Conservation (phyloP, 331 rosid species). For the Erythrophleum ivorense region DNA sequence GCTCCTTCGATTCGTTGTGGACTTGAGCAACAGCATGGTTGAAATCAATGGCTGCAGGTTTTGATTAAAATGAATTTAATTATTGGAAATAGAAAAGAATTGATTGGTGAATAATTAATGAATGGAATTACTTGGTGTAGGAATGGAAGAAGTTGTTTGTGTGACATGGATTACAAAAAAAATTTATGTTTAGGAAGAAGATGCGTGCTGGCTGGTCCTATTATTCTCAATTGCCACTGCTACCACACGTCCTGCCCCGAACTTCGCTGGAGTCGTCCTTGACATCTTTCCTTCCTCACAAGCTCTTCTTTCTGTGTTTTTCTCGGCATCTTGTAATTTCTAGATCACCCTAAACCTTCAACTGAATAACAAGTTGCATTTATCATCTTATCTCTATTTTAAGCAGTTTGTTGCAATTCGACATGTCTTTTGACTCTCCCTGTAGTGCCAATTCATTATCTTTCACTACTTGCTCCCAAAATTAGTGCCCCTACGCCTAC, state of each 20-base stretch:
- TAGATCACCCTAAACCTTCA: neutral
- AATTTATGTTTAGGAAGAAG: constrained; percentile 71
- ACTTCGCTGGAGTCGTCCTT: constrained; percentile 44
- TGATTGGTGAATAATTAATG: no score
- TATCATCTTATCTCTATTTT: constrained; percentile 28
- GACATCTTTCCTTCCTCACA: constrained; percentile 47
- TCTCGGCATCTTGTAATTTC: neutral
- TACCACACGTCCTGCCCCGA: constrained; percentile 57
- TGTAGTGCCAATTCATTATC: constrained; percentile 10
- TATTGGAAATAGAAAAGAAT: no score
- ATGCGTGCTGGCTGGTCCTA: constrained; percentile 80
- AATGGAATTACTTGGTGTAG: constrained; percentile 27
- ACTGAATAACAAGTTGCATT: neutral
- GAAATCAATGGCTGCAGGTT: constrained; percentile 30
- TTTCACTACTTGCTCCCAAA: constrained; percentile 16
- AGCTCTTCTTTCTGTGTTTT: neutral
- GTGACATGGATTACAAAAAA: constrained; percentile 70
- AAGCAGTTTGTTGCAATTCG: constrained; percentile 25
- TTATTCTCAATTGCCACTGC: constrained; percentile 85
- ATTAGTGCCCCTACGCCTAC: neutral
- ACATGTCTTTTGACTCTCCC: neutral
- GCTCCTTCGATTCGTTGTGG: constrained; percentile 58
- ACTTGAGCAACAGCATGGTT: constrained; percentile 50
- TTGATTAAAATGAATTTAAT: no score
- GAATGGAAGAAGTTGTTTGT: constrained; percentile 49